phyloP scores from a whole-genome alignment of 1,284 basidiomycete genomes.

The Microbotryum violaceum region DNA sequence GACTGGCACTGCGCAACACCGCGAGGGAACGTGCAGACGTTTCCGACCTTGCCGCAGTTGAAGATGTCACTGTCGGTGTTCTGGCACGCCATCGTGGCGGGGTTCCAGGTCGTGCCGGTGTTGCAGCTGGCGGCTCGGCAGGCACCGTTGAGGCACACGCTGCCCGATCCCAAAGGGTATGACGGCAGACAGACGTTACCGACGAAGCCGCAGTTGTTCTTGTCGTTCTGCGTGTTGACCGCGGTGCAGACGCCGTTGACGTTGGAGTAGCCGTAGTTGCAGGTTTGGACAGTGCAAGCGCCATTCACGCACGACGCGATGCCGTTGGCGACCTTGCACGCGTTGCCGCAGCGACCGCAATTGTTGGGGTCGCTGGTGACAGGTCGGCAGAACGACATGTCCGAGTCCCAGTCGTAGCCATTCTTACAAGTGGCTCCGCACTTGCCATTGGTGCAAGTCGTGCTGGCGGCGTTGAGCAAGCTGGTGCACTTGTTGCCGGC shows the following conservation, averaged over 20 bases:
- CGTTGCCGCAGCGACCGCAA: constrained; percentile 6
- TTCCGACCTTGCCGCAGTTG: constrained; percentile 6
- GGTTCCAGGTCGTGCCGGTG: background rate
- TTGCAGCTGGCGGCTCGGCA: constrained; percentile 2
- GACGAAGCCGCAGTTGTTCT: constrained; percentile 17
- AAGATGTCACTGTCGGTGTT: background rate
- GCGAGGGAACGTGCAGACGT: background rate
- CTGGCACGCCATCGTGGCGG: background rate
- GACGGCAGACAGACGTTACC: constrained; percentile 7
- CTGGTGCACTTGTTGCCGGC: background rate
- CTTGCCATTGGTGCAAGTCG: constrained; percentile 1
- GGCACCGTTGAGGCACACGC: constrained; percentile 1
- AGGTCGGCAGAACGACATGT: background rate
- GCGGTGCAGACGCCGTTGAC: constrained; percentile 11
- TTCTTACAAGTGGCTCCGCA: background rate
- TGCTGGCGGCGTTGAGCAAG: background rate
- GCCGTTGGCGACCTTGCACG: constrained; percentile 13
- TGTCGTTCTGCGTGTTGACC: constrained; percentile 11
- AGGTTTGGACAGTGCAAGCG: constrained; percentile 10
- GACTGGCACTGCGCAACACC: too few species aligned
- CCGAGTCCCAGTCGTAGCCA: constrained; percentile 1
- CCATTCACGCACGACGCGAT: constrained; percentile 7
- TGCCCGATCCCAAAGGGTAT: constrained; percentile 1
- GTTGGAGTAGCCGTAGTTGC: constrained; percentile 13
- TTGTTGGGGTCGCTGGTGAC: background rate